A percentile compares a stretch with the other conserved stretches of the same genome.
These are phyloP conservation scores for Cystofilobasidium bisporidii DNA, from an alignment of 768 basidiomycete species.

Conservation along the genomic window DNA sequence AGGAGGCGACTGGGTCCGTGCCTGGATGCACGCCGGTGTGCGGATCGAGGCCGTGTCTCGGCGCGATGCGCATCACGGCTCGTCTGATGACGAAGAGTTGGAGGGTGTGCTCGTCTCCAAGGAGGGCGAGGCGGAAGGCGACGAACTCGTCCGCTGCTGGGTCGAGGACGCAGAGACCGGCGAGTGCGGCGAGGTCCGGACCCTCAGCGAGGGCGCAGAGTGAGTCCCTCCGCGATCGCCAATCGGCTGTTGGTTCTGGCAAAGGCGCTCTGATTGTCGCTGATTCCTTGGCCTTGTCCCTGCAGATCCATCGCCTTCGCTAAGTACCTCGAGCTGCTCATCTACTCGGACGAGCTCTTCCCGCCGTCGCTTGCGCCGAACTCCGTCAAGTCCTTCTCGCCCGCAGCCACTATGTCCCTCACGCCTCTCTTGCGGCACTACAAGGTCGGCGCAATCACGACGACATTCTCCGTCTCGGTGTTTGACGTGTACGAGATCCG, in stretches of 20 bases:
- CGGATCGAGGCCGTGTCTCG: slow-evolving; percentile 7
- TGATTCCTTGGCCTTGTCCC: background rate
- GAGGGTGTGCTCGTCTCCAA: slow-evolving; percentile 15
- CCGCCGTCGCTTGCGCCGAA: background rate
- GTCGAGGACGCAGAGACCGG: slow-evolving; percentile 12
- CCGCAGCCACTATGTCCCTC: too few species aligned
- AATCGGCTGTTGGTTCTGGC: too few species aligned
- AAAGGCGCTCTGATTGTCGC: background rate
- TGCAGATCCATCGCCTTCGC: slow-evolving; percentile 22
- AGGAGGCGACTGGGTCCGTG: background rate
- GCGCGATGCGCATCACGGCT: background rate
- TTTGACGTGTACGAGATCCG: slow-evolving; percentile 23
- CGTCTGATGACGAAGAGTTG: slow-evolving; percentile 9
- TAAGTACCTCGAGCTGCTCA: slow-evolving; percentile 26
- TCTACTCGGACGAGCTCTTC: slow-evolving; percentile 18
- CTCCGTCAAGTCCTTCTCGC: background rate
- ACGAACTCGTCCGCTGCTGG: slow-evolving; percentile 15
- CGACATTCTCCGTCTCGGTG: slow-evolving; percentile 6
- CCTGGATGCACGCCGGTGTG: slow-evolving; percentile 24
- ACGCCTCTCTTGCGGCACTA: slow-evolving; percentile 16
- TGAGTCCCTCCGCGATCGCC: too few species aligned
- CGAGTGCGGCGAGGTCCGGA: background rate
- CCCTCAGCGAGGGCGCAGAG: slow-evolving; percentile 21
- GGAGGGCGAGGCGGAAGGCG: background rate
- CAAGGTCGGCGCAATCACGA: background rate